These are phyloP conservation scores for Thecaphora thlaspeos DNA, from an alignment of 1,284 basidiomycete genomes.

Conservation along the genomic window DNA sequence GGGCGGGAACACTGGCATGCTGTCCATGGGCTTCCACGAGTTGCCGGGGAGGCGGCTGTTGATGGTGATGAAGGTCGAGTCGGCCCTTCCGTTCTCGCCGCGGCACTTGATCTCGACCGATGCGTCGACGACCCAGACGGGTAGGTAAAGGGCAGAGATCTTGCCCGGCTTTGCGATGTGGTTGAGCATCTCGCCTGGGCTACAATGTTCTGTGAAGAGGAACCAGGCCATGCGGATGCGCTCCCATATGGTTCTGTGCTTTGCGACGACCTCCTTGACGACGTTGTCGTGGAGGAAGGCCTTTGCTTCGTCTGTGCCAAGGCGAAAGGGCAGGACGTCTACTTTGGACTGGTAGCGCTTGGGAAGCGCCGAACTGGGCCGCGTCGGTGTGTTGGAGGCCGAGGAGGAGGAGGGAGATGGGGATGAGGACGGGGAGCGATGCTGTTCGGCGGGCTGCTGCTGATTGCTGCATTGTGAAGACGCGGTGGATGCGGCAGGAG, in stretches of 20 bases:
- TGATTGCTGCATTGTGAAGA: no score
- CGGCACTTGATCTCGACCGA: slow-evolving; percentile 31
- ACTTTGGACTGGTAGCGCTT: slow-evolving; percentile 26
- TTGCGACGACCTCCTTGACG: not conserved
- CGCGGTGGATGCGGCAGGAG: no score
- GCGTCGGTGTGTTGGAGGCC: not conserved
- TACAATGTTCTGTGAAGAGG: slow-evolving; percentile 9
- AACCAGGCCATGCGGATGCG: slow-evolving; percentile 15
- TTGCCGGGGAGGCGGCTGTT: slow-evolving; percentile 23
- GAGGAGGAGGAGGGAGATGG: not conserved
- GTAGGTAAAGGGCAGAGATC: slow-evolving; percentile 30
- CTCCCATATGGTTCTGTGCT: not conserved
- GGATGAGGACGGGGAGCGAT: no score
- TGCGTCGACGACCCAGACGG: slow-evolving; percentile 30
- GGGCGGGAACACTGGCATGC: slow-evolving; percentile 23
- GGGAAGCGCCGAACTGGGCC: slow-evolving; percentile 3
- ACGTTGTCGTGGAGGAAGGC: slow-evolving; percentile 3
- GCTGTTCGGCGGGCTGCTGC: no score
- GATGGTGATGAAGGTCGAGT: slow-evolving; percentile 20
- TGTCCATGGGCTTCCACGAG: slow-evolving; percentile 36
- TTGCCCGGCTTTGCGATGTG: slow-evolving; percentile 18
- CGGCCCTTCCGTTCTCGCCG: slow-evolving; percentile 28
- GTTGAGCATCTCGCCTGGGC: slow-evolving; percentile 2
- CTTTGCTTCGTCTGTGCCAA: slow-evolving; percentile 15
- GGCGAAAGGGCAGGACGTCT: slow-evolving; percentile 23